Conservation (phyloP, 2,329 filamentous ascomycete species). For the Colletotrichum sp. region DNA sequence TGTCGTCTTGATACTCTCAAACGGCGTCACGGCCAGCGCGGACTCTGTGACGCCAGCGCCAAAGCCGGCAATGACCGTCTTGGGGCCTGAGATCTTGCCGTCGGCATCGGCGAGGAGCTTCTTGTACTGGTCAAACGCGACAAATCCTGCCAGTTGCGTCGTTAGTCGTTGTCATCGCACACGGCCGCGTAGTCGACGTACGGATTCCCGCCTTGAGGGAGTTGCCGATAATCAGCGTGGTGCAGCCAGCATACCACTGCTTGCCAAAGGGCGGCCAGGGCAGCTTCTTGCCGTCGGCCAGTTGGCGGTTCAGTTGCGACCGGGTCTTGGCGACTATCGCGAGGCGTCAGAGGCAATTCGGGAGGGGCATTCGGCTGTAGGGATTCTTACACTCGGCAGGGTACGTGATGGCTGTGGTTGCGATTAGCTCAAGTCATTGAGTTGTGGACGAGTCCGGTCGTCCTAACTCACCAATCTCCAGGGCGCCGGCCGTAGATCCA, state of each 20-base stretch:
- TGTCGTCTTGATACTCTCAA: conserved; percentile 98
- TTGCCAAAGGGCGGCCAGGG: conserved; percentile 92
- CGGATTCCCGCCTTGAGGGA: conserved; percentile 94
- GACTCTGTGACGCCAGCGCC: conserved; percentile 95
- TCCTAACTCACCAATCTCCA: conserved; percentile 78
- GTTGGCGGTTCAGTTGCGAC: conserved; percentile 86
- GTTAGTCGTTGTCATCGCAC: conserved; percentile 14
- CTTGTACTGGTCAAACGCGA: conserved; percentile 97
- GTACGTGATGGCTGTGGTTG: conserved; percentile 77
- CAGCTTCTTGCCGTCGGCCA: conserved; percentile 83
- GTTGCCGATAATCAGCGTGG: conserved; percentile 95
- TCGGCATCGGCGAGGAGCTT: conserved; percentile 78
- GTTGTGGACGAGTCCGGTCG: neutral
- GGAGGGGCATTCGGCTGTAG: neutral
- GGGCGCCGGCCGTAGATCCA: conserved; percentile 89
- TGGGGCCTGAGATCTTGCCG: conserved; percentile 87
- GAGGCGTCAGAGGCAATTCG: conserved; percentile 8
- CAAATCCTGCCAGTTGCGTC: conserved; percentile 66
- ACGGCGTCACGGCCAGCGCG: conserved; percentile 90
- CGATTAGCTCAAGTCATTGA: conserved; percentile 26
- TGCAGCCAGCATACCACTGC: conserved; percentile 98
- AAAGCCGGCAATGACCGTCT: conserved; percentile 92
- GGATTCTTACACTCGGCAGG: conserved; percentile 80
- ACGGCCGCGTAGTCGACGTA: conserved; percentile 47
- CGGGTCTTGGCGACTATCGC: conserved; percentile 86